Percentiles rank a stretch among this genome's conserved stretches.
Conservation (phyloP, 169 alveolate species). For the Plasmodium malariae region DNA sequence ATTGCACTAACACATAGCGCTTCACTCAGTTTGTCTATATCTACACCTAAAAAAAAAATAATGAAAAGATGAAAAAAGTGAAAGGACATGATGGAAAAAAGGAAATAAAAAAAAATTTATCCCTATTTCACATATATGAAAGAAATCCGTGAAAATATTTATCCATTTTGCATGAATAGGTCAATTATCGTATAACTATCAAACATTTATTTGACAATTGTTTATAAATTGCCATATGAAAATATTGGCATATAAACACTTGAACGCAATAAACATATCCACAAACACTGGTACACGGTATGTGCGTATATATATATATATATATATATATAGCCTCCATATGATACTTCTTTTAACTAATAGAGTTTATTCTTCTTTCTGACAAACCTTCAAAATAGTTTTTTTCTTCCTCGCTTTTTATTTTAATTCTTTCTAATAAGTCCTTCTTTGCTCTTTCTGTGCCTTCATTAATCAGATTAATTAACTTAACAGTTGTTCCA, state of each 20-base stretch:
- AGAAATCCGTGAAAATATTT: slow-evolving; percentile 24
- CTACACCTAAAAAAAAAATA: slow-evolving; percentile 84
- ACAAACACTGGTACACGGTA: background rate
- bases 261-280: background rate
- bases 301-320: too few relatives aligned
- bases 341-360: slow-evolving; percentile 43
- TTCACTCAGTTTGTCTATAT: slow-evolving; percentile 91
- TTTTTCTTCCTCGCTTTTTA: slow-evolving; percentile 81
- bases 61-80: background rate
- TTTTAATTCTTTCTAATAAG: slow-evolving; percentile 86
- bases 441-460: slow-evolving; percentile 94
- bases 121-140: background rate
- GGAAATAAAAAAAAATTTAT: background rate
- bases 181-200: too few relatives aligned
- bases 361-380: slow-evolving; percentile 8
- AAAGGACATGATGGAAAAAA: background rate
- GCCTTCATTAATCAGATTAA: slow-evolving; percentile 97
- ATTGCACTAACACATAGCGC: slow-evolving; percentile 97
- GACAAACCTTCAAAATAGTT: slow-evolving; percentile 53
- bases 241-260: too few relatives aligned
- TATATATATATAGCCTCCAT: slow-evolving; percentile 3
- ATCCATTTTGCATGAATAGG: slow-evolving; percentile 9
- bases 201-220: too few relatives aligned
- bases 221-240: too few relatives aligned
- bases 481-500: slow-evolving; percentile 95